Percentiles rank a stretch among this genome's conserved stretches.
Conservation (phyloP, 2,329 filamentous ascomycete genomes). For the Penicillium vulpinum region DNA sequence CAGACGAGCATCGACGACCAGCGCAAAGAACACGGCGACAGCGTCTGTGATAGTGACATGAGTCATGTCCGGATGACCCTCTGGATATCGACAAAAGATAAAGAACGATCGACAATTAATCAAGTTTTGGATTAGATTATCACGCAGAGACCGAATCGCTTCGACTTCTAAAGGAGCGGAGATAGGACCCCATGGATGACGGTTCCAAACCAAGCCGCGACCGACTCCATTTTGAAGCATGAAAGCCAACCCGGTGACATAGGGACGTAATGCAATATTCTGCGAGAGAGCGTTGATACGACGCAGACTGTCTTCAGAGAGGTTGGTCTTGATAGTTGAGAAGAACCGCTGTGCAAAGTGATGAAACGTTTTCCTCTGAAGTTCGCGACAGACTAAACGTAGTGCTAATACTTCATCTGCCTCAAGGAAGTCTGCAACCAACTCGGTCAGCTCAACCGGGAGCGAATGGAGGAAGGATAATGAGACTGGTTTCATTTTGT, state of each 20-base stretch:
- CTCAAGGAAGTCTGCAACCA: constrained; percentile 14
- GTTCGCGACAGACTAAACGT: constrained; percentile 19
- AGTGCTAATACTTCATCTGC: constrained; percentile 15
- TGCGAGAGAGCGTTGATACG: constrained; percentile 19
- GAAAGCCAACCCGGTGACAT: constrained; percentile 24
- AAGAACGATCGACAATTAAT: constrained; percentile 27
- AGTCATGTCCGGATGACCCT: constrained; percentile 25
- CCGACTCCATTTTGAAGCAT: constrained; percentile 23
- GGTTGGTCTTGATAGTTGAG: constrained; percentile 22
- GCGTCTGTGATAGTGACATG: constrained; percentile 25
- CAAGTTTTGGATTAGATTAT: constrained; percentile 19
- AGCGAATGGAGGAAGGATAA: constrained; percentile 8
- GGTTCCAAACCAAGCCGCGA: constrained; percentile 22
- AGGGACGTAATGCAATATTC: constrained; percentile 13
- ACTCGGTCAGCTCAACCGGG: constrained; percentile 23
- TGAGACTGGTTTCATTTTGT: constrained; percentile 2
- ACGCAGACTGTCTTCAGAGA: constrained; percentile 22
- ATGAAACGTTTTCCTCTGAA: constrained; percentile 27
- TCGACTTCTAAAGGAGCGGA: constrained; percentile 21
- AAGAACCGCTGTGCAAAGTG: constrained; percentile 25
- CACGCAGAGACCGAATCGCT: constrained; percentile 17
- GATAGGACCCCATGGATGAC: constrained; percentile 26
- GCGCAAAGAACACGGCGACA: constrained; percentile 25
- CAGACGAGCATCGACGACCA: constrained; percentile 20
- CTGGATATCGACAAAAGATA: constrained; percentile 27